phyloP scores from a whole-genome alignment of 129 eudicot genomes.

The Lactuca saligna region DNA sequence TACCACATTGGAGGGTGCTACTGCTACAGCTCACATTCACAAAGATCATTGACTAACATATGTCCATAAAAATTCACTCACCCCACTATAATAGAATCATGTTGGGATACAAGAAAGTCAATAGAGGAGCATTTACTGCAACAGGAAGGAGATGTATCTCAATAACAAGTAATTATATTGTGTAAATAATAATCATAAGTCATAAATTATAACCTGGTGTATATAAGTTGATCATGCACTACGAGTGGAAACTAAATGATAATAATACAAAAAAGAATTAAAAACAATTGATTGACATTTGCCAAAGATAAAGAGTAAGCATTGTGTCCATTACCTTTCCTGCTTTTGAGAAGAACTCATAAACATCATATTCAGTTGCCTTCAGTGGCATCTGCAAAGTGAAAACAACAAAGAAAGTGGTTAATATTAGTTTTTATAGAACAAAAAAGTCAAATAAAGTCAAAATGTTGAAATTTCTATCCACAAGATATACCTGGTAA shows the following conservation, averaged over 20 bases:
- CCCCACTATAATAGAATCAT: constrained; percentile 34
- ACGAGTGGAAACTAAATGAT: constrained; percentile 3
- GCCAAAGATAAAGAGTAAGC: background rate
- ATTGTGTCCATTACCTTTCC: constrained; percentile 63
- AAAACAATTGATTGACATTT: background rate
- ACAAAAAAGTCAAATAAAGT: background rate
- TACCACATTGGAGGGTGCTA: constrained; percentile 29
- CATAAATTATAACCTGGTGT: constrained; percentile 17
- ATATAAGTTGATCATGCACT: constrained; percentile 21
- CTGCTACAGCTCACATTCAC: background rate
- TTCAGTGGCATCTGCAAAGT: constrained; percentile 82
- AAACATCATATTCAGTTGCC: constrained; percentile 88
- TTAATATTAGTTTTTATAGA: background rate
- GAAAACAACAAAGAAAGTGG: constrained; percentile 7
- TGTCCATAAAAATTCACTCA: constrained; percentile 42
- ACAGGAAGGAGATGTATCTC: constrained; percentile 48
- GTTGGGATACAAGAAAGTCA: constrained; percentile 36
- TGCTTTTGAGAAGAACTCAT: constrained; percentile 83
- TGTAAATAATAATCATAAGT: constrained; percentile 12
- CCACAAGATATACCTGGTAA: constrained; percentile 58
- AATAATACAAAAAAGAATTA: background rate
- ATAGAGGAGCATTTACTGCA: constrained; percentile 42
- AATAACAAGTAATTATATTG: constrained; percentile 38
- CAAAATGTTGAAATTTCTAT: background rate
- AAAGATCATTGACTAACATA: constrained; percentile 22